Conservation (phyloP, 495 filamentous ascomycete genomes). For the Chaetomium cochliodes region DNA sequence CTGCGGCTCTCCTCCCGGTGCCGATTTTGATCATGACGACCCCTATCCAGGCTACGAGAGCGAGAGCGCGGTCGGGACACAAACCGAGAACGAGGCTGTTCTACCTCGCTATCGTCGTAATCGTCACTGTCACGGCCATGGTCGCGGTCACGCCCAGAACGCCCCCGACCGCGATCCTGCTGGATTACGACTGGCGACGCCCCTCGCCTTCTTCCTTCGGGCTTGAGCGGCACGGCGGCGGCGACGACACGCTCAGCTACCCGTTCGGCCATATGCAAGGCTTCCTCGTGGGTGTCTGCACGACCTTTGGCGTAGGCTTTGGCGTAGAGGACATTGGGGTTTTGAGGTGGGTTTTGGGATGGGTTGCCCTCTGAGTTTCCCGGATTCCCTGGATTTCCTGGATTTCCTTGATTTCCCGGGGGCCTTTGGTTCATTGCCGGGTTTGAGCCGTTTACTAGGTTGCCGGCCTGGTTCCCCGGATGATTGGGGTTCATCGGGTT, state of each 20-base stretch:
- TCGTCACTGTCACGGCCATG: neutral
- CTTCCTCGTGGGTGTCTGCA: slow-evolving; percentile 16
- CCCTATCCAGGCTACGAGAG: neutral
- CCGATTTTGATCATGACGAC: neutral
- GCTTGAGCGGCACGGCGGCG: neutral
- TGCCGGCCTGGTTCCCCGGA: neutral
- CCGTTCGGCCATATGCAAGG: slow-evolving; percentile 17
- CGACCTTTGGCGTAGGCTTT: slow-evolving; percentile 9
- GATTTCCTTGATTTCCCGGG: too few relatives aligned
- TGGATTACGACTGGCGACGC: slow-evolving; percentile 10
- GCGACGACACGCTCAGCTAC: slow-evolving; percentile 21
- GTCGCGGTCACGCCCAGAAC: neutral
- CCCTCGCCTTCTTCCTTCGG: neutral
- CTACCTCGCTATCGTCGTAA: neutral
- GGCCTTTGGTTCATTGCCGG: neutral
- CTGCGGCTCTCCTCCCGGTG: neutral
- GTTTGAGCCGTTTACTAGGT: neutral
- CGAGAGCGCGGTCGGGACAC: neutral
- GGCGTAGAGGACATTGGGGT: neutral
- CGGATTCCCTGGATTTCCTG: too few relatives aligned
- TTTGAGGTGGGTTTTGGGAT: too few relatives aligned
- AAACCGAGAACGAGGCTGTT: neutral
- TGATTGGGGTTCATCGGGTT: neutral
- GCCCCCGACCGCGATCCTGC: neutral
- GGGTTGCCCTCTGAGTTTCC: too few relatives aligned